A percentile compares a stretch with the other conserved stretches of the same genome.
Evolutionary conservation across 768 basidiomycete species (phyloP).

Genomic region (Rhodotorula taiwanensis): DNA sequence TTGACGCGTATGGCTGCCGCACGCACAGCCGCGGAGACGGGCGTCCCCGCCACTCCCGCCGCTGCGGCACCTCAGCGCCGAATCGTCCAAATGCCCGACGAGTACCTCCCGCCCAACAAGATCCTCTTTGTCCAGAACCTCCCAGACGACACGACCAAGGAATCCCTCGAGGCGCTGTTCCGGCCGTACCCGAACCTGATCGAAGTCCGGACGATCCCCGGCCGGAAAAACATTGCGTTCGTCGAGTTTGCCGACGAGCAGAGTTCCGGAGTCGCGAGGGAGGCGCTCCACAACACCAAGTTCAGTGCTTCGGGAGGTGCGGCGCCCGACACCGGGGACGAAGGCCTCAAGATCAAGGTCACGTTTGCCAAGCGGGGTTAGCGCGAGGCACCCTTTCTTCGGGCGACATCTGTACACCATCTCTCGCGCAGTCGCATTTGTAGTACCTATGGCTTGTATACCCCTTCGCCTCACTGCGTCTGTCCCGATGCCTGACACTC

Average conservation of each 20-base stretch:
- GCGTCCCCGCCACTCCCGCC: constrained; percentile 16
- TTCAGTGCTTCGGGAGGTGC: constrained; percentile 45
- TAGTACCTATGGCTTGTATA: too few species aligned
- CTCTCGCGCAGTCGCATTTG: too few species aligned
- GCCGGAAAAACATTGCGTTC: constrained; percentile 95
- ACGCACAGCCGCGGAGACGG: constrained; percentile 23
- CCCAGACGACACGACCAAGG: constrained; percentile 85
- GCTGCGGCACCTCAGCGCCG: constrained; percentile 39
- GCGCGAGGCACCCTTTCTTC: too few species aligned
- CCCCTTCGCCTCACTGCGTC: too few species aligned
- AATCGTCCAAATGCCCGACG: constrained; percentile 96
- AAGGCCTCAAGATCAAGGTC: constrained; percentile 97
- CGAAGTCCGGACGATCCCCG: constrained; percentile 97
- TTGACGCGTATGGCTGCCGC: background rate
- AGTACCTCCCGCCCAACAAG: constrained; percentile 98
- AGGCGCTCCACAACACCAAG: constrained; percentile 95
- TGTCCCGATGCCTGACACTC: too few species aligned
- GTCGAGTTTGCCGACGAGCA: constrained; percentile 94
- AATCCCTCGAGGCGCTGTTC: constrained; percentile 82
- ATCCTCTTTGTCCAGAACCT: constrained; percentile 97
- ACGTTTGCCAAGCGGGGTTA: constrained; percentile 40
- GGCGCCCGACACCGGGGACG: constrained; percentile 50
- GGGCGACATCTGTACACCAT: too few species aligned
- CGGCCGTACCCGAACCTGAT: constrained; percentile 91
- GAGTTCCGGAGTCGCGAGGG: constrained; percentile 83